These are phyloP conservation scores for slime mould (Dictyostelium discoideum) DNA, from an alignment of 78 protist genomes.

Conservation along the genomic window DNA sequence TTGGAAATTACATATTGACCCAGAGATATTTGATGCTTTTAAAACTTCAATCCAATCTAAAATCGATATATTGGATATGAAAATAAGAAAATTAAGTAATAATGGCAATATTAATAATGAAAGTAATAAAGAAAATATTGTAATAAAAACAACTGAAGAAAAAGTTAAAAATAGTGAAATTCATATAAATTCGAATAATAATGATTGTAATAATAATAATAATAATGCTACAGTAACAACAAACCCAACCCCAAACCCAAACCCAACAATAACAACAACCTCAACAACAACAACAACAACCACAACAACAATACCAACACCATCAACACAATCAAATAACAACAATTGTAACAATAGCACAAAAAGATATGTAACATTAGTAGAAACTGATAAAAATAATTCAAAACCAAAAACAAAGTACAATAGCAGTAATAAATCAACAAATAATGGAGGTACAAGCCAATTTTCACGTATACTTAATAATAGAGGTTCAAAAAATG, in stretches of 20 bases:
- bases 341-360: constrained; percentile 9
- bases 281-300: no score
- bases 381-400: constrained; percentile 1
- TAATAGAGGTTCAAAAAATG: not conserved
- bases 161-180: no score
- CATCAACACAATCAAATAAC: not conserved
- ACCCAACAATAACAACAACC: no score
- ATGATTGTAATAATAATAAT: not conserved
- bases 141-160: not conserved
- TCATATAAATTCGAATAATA: not conserved
- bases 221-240: not conserved
- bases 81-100: not conserved
- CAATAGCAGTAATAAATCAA: not conserved
- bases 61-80: not conserved
- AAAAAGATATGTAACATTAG: constrained; percentile 9
- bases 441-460: not conserved
- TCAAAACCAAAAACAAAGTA: not conserved
- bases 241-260: not conserved
- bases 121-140: not conserved
- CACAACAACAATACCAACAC: no score
- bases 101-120: not conserved
- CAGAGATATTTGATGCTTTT: not conserved
- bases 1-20: constrained; percentile 8
- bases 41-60: not conserved
- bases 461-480: not conserved